Evolutionary conservation across 2,329 filamentous ascomycete genomes (phyloP).

Genomic region (Hymenoscyphus occultus): DNA sequence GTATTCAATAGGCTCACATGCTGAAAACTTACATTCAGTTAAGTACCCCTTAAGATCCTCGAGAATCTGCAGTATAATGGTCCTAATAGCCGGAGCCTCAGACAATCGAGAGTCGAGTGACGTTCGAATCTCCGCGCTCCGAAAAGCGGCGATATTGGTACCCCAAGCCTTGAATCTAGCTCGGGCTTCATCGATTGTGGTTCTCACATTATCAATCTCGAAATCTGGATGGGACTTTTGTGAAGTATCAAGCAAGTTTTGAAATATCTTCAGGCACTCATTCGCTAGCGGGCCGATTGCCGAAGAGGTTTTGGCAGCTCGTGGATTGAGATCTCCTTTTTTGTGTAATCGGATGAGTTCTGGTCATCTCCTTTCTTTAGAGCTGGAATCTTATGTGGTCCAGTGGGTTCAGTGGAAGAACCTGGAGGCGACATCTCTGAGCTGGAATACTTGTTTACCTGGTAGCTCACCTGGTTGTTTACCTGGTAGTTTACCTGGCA

Average conservation of each 20-base stretch:
- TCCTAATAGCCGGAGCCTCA: constrained; percentile 25
- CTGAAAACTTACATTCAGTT: constrained; percentile 16
- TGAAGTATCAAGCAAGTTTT: constrained; percentile 7
- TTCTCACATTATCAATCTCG: constrained; percentile 15
- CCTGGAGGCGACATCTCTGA: neutral
- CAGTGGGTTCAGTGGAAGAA: neutral
- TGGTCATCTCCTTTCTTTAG: neutral
- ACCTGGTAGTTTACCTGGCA: neutral
- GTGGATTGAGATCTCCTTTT: neutral
- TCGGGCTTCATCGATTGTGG: constrained; percentile 16
- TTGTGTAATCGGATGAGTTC: neutral
- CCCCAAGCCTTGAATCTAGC: constrained; percentile 30
- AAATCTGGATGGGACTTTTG: constrained; percentile 13
- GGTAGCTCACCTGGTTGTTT: too few species aligned
- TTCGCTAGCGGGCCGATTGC: neutral
- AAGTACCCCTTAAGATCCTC: constrained; percentile 25
- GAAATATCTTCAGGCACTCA: constrained; percentile 6
- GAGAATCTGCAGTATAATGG: constrained; percentile 24
- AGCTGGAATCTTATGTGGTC: neutral
- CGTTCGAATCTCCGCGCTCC: constrained; percentile 14
- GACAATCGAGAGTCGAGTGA: constrained; percentile 29
- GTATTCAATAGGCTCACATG: neutral
- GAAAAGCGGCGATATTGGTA: constrained; percentile 28
- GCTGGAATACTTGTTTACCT: neutral
- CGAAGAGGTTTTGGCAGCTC: neutral